Evolutionary conservation across 2,329 filamentous ascomycete genomes (phyloP).

Genomic region (Alternaria sp.): DNA sequence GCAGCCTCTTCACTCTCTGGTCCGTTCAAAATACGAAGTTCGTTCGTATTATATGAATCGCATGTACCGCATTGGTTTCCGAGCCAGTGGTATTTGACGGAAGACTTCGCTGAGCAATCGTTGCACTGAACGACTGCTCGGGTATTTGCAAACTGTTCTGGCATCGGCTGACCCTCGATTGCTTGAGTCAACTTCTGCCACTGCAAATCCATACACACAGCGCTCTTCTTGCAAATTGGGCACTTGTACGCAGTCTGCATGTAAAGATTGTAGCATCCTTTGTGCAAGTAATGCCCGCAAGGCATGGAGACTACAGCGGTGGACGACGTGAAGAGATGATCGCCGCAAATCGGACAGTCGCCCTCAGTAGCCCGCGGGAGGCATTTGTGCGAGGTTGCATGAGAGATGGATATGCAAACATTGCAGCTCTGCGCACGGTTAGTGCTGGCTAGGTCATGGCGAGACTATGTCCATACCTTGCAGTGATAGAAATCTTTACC

Average conservation of each 20-base stretch:
- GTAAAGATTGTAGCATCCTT: constrained; percentile 85
- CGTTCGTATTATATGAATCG: constrained; percentile 62
- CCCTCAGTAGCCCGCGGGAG: constrained; percentile 82
- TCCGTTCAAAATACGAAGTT: constrained; percentile 55
- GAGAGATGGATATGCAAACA: constrained; percentile 90
- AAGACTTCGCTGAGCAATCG: constrained; percentile 88
- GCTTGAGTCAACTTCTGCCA: constrained; percentile 90
- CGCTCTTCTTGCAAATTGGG: constrained; percentile 93
- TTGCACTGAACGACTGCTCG: constrained; percentile 90
- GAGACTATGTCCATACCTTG: constrained; percentile 70
- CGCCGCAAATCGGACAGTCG: constrained; percentile 94
- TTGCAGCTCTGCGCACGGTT: constrained; percentile 67
- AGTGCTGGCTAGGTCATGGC: constrained; percentile 19
- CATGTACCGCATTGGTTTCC: constrained; percentile 82
- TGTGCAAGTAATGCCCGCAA: constrained; percentile 95
- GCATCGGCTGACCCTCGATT: constrained; percentile 92
- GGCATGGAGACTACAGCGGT: constrained; percentile 90
- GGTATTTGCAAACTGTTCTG: constrained; percentile 78
- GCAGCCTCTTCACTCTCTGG: constrained; percentile 48
- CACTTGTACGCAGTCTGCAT: constrained; percentile 94
- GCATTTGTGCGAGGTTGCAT: constrained; percentile 86
- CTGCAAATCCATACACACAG: constrained; percentile 96
- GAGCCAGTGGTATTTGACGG: constrained; percentile 91
- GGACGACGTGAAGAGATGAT: constrained; percentile 94
- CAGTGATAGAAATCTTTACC: constrained; percentile 99